A percentile compares a stretch with the other conserved stretches of the same genome.
Evolutionary conservation across 2,329 filamentous ascomycete genomes (phyloP).

Genomic region (Aspergillus transmontanensis): DNA sequence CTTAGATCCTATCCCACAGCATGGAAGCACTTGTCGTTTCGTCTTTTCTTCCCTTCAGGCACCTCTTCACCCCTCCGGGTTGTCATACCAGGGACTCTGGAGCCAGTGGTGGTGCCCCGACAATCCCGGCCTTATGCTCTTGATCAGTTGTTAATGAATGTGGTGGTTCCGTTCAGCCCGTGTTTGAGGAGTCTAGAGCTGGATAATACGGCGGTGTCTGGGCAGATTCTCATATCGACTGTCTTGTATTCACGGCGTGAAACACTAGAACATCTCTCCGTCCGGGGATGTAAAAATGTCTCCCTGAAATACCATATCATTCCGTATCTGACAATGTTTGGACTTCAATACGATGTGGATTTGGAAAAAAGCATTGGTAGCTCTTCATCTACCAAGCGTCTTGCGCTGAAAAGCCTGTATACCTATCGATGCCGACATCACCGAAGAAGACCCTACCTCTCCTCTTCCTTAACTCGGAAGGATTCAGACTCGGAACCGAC

Average conservation of each 20-base stretch:
- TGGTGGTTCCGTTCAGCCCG: conserved; percentile 59
- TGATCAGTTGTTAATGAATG: conserved; percentile 59
- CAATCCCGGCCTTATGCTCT: conserved; percentile 61
- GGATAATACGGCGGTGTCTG: conserved; percentile 63
- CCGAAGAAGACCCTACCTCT: conserved; percentile 60
- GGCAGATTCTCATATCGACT: conserved; percentile 57
- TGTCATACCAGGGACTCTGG: conserved; percentile 34
- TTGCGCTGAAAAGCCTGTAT: conserved; percentile 62
- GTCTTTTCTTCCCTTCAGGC: conserved; percentile 48
- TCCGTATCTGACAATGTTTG: conserved; percentile 56
- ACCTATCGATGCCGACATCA: conserved; percentile 66
- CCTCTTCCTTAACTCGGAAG: conserved; percentile 55
- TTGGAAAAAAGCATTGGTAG: conserved; percentile 43
- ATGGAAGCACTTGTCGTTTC: conserved; percentile 64
- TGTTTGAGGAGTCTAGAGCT: conserved; percentile 60
- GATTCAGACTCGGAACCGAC: conserved; percentile 64
- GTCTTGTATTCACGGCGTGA: conserved; percentile 57
- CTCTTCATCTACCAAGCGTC: conserved; percentile 37
- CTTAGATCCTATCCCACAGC: conserved; percentile 60
- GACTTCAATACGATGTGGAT: conserved; percentile 47
- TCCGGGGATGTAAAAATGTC: conserved; percentile 66
- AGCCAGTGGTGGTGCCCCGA: conserved; percentile 40
- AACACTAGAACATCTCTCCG: conserved; percentile 61
- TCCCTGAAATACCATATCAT: conserved; percentile 67
- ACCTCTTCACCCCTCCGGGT: conserved; percentile 36